Evolutionary conservation across 495 filamentous ascomycete genomes (phyloP), one percentile per base, ranked within the genome.

Genomic region (Aspergillus avenaceus): DNA sequence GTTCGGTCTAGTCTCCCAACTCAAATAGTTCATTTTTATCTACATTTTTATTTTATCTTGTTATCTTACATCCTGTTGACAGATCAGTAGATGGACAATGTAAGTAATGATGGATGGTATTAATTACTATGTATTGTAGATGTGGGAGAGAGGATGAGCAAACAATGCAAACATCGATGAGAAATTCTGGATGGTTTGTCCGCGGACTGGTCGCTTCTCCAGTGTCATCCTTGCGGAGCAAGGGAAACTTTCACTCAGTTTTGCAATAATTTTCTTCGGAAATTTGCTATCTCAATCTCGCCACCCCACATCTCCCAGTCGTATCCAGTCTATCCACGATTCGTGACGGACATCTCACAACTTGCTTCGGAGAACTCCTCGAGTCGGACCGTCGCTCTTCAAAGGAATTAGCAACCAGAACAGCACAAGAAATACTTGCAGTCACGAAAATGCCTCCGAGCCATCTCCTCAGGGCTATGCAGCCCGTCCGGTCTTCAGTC

Each of bases 141-240:
- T 22, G 11, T 2, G 12, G 13, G n/a, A n/a, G n/a, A 23, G 31
- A n/a, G 37, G 12, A 6, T 34, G 18, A 66, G 63, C 69, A 72
- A 72, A 72, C 65, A 55, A 43, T 70, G 65, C 65, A 72, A 71
- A 71, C 65, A 53, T 37, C 48, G 49, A 45, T 46, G 53, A 71
- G 61, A 69, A 70, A 66, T 67, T 72, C 65, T 62, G 63, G 56
- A 43, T 37, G 43, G 55, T 32, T 47, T 41, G 29, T 28, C 41
- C 32, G 29, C 26, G n/a, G 45, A 16, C 29, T 42, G 21, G 29
- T 25, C 27, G 29, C 40, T 50, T 14, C 38, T 53, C 51, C 51
- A 34, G 11, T 24, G 46, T 14, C 34, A 37, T 14, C 31, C 11
- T 12, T 9, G 22, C 14, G 16, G 18, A 2, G 13, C 38, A 18